Evolutionary conservation across 2,329 filamentous ascomycete genomes (phyloP).

Genomic region (Pyrenophora graminea): DNA sequence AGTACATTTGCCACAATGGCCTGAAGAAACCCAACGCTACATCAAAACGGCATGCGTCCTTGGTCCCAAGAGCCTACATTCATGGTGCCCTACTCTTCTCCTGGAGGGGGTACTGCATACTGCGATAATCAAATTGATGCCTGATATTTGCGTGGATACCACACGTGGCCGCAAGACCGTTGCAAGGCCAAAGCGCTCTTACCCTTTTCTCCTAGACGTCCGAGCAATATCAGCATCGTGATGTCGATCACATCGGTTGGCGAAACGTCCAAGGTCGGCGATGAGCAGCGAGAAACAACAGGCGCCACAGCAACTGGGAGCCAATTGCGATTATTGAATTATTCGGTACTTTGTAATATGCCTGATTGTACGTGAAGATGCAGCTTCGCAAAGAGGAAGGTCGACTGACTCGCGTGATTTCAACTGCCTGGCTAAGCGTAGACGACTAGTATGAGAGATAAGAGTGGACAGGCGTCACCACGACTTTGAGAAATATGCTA

Average conservation of each 20-base stretch:
- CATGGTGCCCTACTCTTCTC: background rate
- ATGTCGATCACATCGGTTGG: background rate
- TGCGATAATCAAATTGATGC: background rate
- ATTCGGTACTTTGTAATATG: background rate
- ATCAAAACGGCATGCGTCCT: background rate
- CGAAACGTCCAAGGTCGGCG: conserved; percentile 3
- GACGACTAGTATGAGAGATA: conserved; percentile 1
- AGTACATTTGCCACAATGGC: background rate
- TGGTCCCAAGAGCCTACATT: background rate
- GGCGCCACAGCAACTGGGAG: background rate
- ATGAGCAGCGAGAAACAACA: background rate
- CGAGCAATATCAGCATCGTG: background rate
- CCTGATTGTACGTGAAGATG: background rate
- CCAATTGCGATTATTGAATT: background rate
- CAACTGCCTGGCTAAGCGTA: background rate
- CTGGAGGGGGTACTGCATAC: background rate
- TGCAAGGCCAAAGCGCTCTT: conserved; percentile 5
- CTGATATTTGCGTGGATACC: conserved; percentile 1
- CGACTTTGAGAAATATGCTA: background rate
- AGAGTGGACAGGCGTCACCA: background rate
- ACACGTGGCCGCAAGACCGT: conserved; percentile 12
- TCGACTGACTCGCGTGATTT: conserved; percentile 1
- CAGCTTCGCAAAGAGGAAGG: conserved; percentile 7
- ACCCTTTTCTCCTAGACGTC: background rate
- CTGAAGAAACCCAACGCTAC: background rate